A percentile compares a stretch with the other conserved stretches of the same genome.
These are phyloP conservation scores for Diphasiastrum complanatum DNA, from an alignment of 83 land plant species.

Conservation along the genomic window DNA sequence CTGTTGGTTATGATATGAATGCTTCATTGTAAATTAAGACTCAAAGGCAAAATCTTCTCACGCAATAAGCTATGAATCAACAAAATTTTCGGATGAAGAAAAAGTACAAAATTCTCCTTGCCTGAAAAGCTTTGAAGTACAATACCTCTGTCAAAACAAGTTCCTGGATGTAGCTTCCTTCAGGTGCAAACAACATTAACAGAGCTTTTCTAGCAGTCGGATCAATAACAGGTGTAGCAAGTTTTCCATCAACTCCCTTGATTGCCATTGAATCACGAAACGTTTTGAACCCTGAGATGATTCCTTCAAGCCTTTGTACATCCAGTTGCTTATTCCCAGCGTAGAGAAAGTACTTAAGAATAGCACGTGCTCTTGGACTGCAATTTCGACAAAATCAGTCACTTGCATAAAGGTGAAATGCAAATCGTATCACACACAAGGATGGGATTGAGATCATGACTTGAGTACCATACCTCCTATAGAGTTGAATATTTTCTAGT, in stretches of 20 bases:
- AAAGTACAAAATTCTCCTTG: not conserved
- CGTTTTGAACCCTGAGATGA: conserved; percentile 32
- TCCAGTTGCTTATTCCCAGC: conserved; percentile 37
- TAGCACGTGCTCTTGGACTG: conserved; percentile 45
- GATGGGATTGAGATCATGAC: not conserved
- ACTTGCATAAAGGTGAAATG: not conserved
- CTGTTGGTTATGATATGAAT: no score
- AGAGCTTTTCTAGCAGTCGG: conserved; percentile 38
- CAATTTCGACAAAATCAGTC: conserved; percentile 5
- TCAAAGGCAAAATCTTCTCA: not conserved
- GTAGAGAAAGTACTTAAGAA: conserved; percentile 43
- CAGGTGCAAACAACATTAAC: conserved; percentile 32
- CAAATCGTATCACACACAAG: not conserved
- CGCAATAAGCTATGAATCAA: not conserved
- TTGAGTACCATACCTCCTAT: not conserved
- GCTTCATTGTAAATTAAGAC: no score
- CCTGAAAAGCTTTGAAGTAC: not conserved
- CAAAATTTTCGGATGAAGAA: not conserved
- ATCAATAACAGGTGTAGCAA: conserved; percentile 17
- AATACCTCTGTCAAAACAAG: conserved; percentile 41
- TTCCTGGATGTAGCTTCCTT: conserved; percentile 46
- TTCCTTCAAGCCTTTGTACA: conserved; percentile 35
- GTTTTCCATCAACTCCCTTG: not conserved
- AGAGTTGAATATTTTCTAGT: conserved; percentile 6
- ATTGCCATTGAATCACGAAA: conserved; percentile 30